Percentiles rank a stretch among this genome's conserved stretches.
These are phyloP conservation scores for Heritiera littoralis DNA, from an alignment of 345 rosid species.

Conservation along the genomic window DNA sequence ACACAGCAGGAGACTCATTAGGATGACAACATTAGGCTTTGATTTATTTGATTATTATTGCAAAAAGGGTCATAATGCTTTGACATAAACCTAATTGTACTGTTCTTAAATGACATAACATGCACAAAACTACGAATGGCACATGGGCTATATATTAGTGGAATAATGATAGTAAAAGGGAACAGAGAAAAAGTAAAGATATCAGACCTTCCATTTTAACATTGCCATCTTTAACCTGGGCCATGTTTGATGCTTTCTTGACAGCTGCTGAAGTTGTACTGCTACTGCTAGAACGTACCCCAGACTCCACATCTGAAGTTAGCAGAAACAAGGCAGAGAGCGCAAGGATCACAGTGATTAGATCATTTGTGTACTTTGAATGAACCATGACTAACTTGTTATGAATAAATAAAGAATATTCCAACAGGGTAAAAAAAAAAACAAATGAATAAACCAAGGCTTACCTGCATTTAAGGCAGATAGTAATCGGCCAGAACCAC, in stretches of 20 bases:
- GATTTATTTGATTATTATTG: background rate
- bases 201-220: slow-evolving; percentile 48
- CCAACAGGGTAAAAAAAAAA: background rate
- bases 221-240: slow-evolving; percentile 47
- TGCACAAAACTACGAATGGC: background rate
- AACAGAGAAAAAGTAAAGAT: background rate
- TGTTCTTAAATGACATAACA: slow-evolving; percentile 9
- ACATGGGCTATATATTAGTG: no score
- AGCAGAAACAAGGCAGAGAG: slow-evolving; percentile 19
- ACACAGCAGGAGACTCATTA: background rate
- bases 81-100: no score
- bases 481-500: slow-evolving; percentile 46
- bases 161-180: background rate
- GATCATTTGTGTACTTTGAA: background rate
- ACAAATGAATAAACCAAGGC: background rate
- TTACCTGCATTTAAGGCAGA: slow-evolving; percentile 47
- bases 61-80: background rate
- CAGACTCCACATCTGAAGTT: slow-evolving; percentile 47
- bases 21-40: background rate
- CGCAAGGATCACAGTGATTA: slow-evolving; percentile 5
- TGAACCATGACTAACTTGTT: slow-evolving; percentile 7
- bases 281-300: slow-evolving; percentile 37
- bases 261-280: slow-evolving; percentile 39
- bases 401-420: background rate
- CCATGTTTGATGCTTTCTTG: slow-evolving; percentile 39